Conservation (phyloP, 257 asterid genomes). For the Solanum tacnaense region DNA sequence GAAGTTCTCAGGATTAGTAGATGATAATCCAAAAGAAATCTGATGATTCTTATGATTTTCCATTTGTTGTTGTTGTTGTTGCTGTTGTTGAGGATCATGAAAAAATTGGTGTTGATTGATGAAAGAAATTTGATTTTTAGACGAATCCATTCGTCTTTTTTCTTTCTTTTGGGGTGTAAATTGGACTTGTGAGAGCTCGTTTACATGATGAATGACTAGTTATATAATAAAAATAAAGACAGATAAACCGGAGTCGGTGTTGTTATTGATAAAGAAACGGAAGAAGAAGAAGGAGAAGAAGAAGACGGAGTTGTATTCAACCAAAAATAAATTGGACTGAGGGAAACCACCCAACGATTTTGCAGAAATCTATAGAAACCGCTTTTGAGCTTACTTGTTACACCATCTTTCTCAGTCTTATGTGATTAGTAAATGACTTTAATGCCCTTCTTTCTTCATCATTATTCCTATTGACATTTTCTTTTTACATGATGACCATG, state of each 20-base stretch:
- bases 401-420: neutral
- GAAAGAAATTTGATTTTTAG: neutral
- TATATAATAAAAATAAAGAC: neutral
- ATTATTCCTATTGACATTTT: neutral
- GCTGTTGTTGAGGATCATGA: slow-evolving; percentile 12
- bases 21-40: slow-evolving; percentile 56
- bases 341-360: neutral
- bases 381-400: neutral
- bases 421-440: neutral
- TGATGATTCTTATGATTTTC: slow-evolving; percentile 20
- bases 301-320: neutral
- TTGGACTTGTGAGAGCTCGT: neutral
- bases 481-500: neutral
- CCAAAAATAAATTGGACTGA: neutral
- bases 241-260: neutral
- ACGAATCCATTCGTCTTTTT: neutral
- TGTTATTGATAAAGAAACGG: neutral
- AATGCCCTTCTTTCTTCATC: neutral
- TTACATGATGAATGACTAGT: neutral
- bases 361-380: neutral
- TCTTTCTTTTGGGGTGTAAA: neutral
- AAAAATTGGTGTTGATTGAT: slow-evolving; percentile 2
- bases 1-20: slow-evolving; percentile 39
- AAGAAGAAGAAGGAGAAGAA: neutral
- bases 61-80: neutral